Conservation (phyloP, 192 early-diverging fungal species). For the Geosiphon pyriformis region DNA sequence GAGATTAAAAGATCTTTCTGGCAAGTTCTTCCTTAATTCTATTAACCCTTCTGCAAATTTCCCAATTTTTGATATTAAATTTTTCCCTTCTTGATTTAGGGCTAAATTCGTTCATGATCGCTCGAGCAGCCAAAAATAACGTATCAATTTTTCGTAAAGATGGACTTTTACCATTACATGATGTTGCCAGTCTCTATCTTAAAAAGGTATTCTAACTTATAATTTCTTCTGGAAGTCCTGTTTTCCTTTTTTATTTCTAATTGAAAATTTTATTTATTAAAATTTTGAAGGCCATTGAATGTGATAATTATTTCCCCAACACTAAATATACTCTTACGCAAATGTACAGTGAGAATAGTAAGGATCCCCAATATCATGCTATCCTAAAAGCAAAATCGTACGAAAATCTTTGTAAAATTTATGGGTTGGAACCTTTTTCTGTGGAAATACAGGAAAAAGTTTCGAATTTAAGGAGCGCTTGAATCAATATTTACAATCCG, state of each 20-base stretch:
- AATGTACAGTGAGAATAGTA: conserved; percentile 67
- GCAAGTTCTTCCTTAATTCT: conserved; percentile 23
- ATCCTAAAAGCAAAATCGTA: conserved; percentile 49
- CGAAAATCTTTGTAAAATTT: conserved; percentile 48
- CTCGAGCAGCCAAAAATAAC: conserved; percentile 81
- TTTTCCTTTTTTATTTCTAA: background rate
- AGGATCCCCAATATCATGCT: conserved; percentile 38
- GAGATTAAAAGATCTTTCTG: conserved; percentile 52
- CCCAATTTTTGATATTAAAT: conserved; percentile 5
- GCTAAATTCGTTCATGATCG: conserved; percentile 77
- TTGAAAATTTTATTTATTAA: background rate
- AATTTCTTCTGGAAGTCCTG: background rate
- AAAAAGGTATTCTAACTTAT: conserved; percentile 38
- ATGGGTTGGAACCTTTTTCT: conserved; percentile 5
- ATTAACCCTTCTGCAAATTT: background rate
- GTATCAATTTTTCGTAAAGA: conserved; percentile 79
- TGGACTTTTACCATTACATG: conserved; percentile 45
- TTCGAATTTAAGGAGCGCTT: too few species aligned
- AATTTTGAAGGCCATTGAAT: conserved; percentile 46
- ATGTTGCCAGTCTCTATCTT: conserved; percentile 64
- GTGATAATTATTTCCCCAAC: conserved; percentile 74
- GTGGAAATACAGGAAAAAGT: too few species aligned
- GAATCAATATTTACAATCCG: too few species aligned
- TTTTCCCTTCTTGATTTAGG: conserved; percentile 22
- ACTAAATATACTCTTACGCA: conserved; percentile 88